Conservation (phyloP, 257 asterid species). For the Cordia subcordata region DNA sequence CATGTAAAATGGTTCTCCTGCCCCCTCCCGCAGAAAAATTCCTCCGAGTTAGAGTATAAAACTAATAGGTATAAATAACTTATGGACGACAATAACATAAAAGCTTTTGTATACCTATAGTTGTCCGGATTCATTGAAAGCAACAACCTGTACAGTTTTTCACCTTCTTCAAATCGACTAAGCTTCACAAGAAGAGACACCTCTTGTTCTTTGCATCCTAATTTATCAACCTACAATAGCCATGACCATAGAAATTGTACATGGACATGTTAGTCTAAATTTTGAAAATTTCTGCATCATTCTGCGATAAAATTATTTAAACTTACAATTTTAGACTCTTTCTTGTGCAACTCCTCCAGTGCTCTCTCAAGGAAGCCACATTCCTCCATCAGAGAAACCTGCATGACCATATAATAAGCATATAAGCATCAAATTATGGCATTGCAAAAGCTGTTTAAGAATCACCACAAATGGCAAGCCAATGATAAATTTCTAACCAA, state of each 20-base stretch:
- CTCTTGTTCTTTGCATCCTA: slow-evolving; percentile 83
- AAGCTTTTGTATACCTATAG: slow-evolving; percentile 49
- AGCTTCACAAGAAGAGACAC: slow-evolving; percentile 85
- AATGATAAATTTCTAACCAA: too few species aligned
- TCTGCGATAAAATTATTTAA: slow-evolving; percentile 3
- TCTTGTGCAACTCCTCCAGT: slow-evolving; percentile 80
- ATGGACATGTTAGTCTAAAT: slow-evolving; percentile 2
- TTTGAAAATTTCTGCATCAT: neutral
- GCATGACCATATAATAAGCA: slow-evolving; percentile 20
- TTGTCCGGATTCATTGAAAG: slow-evolving; percentile 94
- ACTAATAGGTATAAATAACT: too few species aligned
- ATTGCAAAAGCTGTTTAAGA: neutral
- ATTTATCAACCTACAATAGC: slow-evolving; percentile 67
- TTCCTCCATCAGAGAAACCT: slow-evolving; percentile 85
- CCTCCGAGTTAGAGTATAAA: too few species aligned
- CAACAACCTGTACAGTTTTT: slow-evolving; percentile 60
- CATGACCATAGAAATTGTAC: slow-evolving; percentile 17
- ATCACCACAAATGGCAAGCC: too few species aligned
- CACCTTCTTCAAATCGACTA: slow-evolving; percentile 71
- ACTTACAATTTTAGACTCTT: slow-evolving; percentile 85
- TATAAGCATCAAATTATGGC: neutral
- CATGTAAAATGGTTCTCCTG: too few species aligned
- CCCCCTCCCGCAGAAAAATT: too few species aligned
- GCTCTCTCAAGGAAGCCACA: slow-evolving; percentile 85
- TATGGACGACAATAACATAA: neutral